A percentile compares a stretch with the other conserved stretches of the same genome.
Evolutionary conservation across 2,329 filamentous ascomycete genomes (phyloP).

Genomic region (Iodosphaeria phyllophila): DNA sequence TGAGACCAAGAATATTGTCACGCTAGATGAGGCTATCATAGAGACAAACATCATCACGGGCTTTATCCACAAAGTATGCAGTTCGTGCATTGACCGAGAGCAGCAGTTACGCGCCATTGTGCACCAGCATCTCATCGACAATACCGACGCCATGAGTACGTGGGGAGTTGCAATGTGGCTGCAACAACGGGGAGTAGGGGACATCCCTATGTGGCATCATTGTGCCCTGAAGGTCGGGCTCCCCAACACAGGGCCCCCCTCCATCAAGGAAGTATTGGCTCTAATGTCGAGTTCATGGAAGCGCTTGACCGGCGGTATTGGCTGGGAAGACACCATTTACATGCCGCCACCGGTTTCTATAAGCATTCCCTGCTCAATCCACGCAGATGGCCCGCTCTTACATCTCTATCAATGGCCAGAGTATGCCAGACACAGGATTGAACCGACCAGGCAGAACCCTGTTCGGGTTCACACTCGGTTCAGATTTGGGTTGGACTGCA

Average conservation of each 20-base stretch:
- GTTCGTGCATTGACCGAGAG: conserved; percentile 6
- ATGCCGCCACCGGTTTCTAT: background rate
- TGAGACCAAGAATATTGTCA: too few species aligned
- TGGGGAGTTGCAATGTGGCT: conserved; percentile 9
- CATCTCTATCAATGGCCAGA: conserved; percentile 4
- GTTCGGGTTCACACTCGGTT: conserved; percentile 1
- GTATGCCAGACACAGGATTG: too few species aligned
- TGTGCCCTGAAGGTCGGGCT: conserved; percentile 3
- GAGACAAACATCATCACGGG: conserved; percentile 5
- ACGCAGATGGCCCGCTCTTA: conserved; percentile 3
- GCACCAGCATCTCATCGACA: conserved; percentile 1
- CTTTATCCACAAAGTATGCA: conserved; percentile 7
- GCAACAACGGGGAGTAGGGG: conserved; percentile 3
- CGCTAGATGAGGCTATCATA: conserved; percentile 1
- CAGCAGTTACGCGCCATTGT: conserved; percentile 4
- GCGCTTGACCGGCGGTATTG: conserved; percentile 4
- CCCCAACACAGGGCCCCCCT: conserved; percentile 2
- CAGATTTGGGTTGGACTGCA: conserved; percentile 1
- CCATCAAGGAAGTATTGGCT: conserved; percentile 1
- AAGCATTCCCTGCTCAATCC: conserved; percentile 1
- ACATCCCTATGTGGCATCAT: conserved; percentile 5
- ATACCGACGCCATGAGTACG: conserved; percentile 1
- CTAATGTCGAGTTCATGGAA: conserved; percentile 7
- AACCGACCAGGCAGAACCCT: background rate
- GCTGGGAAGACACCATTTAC: conserved; percentile 4